These are phyloP conservation scores for Fallopia convolvulus DNA, from an alignment of 148 eudicot genomes.

Conservation along the genomic window DNA sequence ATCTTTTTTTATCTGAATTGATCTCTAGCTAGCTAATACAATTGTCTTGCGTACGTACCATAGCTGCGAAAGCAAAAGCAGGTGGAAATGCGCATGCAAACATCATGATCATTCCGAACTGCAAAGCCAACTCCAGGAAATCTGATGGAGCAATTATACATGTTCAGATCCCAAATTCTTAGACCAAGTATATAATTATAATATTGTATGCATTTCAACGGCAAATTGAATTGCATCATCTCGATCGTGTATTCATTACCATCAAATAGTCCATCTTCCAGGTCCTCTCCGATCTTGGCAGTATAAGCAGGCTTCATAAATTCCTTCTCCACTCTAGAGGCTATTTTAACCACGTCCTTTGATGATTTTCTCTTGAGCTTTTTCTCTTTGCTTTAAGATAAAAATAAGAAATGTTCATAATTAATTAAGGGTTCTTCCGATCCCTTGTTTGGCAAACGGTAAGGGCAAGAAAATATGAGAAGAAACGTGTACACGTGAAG, in stretches of 20 bases:
- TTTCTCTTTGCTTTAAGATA: constrained; percentile 43
- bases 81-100: constrained; percentile 94
- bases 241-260: constrained; percentile 28
- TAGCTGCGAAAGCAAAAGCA: constrained; percentile 66
- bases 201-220: too few species aligned
- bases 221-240: too few species aligned
- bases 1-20: too few species aligned
- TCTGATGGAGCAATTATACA: constrained; percentile 35
- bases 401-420: background rate
- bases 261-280: constrained; percentile 96
- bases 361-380: constrained; percentile 46
- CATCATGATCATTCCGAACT: constrained; percentile 98
- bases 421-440: background rate
- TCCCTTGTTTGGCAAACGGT: too few species aligned
- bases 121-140: constrained; percentile 78
- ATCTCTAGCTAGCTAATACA: too few species aligned
- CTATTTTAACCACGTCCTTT: constrained; percentile 32
- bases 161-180: background rate
- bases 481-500: background rate
- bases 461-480: background rate
- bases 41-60: constrained; percentile 32
- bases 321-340: constrained; percentile 84
- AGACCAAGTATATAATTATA: too few species aligned
- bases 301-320: constrained; percentile 71
- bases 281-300: constrained; percentile 81